Evolutionary conservation across 1,284 basidiomycete species (phyloP), one percentile per base, ranked within the genome.

Genomic region (Tilletia setariae): DNA sequence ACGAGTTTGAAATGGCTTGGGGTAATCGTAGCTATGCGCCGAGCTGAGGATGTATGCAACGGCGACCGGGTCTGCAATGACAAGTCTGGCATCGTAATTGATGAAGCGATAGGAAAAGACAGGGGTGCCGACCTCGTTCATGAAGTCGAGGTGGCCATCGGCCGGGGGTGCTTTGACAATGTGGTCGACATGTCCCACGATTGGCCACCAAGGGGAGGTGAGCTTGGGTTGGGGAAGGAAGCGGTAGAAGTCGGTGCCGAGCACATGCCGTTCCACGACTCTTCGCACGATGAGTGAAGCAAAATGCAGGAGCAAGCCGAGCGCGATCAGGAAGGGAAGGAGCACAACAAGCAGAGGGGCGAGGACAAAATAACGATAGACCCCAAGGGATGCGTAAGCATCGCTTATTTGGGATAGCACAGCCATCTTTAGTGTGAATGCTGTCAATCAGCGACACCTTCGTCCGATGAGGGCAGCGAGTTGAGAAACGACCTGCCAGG

Each of bases 41-140:
- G 68, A 67, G 32, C 70, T 66, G 25, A 81, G 72, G 4, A 82
- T 68, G 59, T 80, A 72, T 16, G 75, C 35, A 67, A 80, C 73
- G 2, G 77, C 79, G 32, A 72, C 72, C 1, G 76, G 64, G 63
- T 82, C 79, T 11, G 72, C 70, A 8, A 82, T 67, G n/a, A 77
- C 65, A 13, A 82, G 56, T 2, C 79, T 73, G 1, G 74, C 74
- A 16, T 69, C 64, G 66, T 75, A 74, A 56, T 79, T 76, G 32
- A 80, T 66, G 44, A 73, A 72, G n/a, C 76, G 74, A 25, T 67
- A 67, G 23, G 30, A 11, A 21, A 67, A 62, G 40, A 67, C 66
- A 49, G 56, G 56, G 2, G 28, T 21, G 49, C 65, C 49, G 47
- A 59, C 30, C 49, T 66, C 47, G 6, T 43, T 6, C 9, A 66